These are phyloP conservation scores for Gymnopilus junonius DNA, from an alignment of 768 basidiomycete genomes.

Conservation along the genomic window DNA sequence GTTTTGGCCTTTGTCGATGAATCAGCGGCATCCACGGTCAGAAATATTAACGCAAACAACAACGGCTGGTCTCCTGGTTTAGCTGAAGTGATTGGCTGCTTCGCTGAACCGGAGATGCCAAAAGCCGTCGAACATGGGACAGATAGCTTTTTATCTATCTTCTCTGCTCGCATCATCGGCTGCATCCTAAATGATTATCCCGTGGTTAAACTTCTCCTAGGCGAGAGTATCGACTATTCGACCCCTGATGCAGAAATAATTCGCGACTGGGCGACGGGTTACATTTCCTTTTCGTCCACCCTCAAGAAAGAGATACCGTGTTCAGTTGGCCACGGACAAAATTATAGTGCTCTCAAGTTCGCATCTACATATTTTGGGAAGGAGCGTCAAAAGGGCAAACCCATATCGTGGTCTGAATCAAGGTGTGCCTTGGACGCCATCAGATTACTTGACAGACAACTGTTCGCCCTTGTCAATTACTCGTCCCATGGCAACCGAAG, in stretches of 20 bases:
- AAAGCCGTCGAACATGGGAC: constrained; percentile 9
- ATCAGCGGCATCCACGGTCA: background rate
- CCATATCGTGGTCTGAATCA: constrained; percentile 6
- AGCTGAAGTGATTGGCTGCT: constrained; percentile 6
- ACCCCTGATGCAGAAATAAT: background rate
- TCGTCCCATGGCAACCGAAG: background rate
- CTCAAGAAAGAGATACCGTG: background rate
- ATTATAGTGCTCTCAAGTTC: background rate
- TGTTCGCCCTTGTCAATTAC: background rate
- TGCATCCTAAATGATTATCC: background rate
- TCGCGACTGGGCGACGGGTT: background rate
- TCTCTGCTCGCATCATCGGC: constrained; percentile 6
- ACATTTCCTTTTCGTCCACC: background rate
- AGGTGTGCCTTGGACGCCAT: background rate
- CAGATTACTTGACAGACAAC: constrained; percentile 1
- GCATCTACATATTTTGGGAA: background rate
- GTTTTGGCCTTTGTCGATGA: constrained; percentile 3
- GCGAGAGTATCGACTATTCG: constrained; percentile 2
- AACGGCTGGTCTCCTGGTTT: constrained; percentile 4
- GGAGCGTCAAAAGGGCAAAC: background rate
- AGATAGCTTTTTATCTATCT: constrained; percentile 3
- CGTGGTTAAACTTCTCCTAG: constrained; percentile 1
- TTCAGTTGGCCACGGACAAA: background rate
- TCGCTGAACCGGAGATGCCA: constrained; percentile 8
- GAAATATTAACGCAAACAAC: background rate